Base-by-base conservation (phyloP, 1,139 yeast species). In the Spathaspora sp. region DNA sequence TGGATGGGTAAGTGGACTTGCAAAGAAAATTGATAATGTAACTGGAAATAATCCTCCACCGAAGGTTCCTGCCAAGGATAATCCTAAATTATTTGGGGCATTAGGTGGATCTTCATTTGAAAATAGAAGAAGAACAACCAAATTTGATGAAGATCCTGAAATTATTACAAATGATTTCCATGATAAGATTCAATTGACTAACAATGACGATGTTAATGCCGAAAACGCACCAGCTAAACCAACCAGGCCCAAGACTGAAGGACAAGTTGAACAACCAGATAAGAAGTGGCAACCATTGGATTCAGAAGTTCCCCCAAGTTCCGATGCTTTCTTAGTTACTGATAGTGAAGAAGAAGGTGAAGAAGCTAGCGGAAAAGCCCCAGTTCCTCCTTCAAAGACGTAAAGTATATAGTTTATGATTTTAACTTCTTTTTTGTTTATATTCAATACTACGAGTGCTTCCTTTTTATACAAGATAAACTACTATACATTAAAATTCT, bases 1-100 rank as follows among this genome's bases (percentile, higher is more conserved):
- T 53, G 80, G 83, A 23, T 90, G 97, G 95, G 86, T 91, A 49
- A 81, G 82, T 55, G 89, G 86, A 18, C 63, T 89, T 49, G 79
- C 85, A 40, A 82, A 82, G 69, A 80, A 78, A 57, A 71, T 86
- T 50, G 69, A 61, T 42, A 51, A 46, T 18, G 53, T 26, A 23
- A 39, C 33, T n/a, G 55, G 52, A n/a, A 55, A 56, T n/a, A 51
- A n/a, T n/a, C n/a, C 43, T 31, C 31, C 48, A 44, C 46, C 48
- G 16, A 10, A 20, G 13, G 39, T 25, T 10, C 24, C 36, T 25
- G 26, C 17, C 2, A 43, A 44, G 18, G 45, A 45, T 43, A 63
- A 61, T 55, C 68, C 74, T 13, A 69, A 72, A 57, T 60, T 74
- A 38, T 74, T 74, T 61, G 79, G 79, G 7, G 79, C 79, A 3